phyloP scores from a whole-genome alignment of 2,329 filamentous ascomycete species.

The Calonectria pseudoturangicola region DNA sequence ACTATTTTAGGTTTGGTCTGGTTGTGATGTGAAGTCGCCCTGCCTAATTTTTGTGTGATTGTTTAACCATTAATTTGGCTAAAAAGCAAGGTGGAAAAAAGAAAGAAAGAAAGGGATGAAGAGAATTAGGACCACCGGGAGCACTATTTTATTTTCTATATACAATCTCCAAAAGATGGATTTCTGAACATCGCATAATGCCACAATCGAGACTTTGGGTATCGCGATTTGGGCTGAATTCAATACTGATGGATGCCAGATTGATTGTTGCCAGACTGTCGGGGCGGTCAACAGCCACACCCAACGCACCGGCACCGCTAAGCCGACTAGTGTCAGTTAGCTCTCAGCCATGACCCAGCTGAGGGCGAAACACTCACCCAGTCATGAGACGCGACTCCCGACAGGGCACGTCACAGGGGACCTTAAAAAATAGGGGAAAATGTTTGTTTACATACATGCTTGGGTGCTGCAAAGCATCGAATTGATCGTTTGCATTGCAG shows the following conservation, averaged over 20 bases:
- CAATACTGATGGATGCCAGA: background rate
- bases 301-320: slow-evolving; percentile 20
- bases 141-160: no score
- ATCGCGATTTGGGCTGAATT: background rate
- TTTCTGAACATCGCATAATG: no score
- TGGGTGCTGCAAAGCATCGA: background rate
- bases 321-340: background rate
- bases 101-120: no score
- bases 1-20: no score
- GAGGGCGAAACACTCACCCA: slow-evolving; percentile 10
- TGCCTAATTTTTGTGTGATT: no score
- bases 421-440: slow-evolving; percentile 1
- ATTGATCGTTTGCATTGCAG: background rate
- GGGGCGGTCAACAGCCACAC: slow-evolving; percentile 20
- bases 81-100: no score
- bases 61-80: no score
- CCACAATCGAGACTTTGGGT: no score
- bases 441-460: background rate
- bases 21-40: no score
- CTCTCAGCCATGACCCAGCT: slow-evolving; percentile 8
- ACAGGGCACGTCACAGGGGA: background rate
- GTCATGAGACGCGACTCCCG: background rate
- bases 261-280: background rate
- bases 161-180: no score
- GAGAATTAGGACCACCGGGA: no score